These are phyloP conservation scores for Exophiala oligosperma DNA, from an alignment of 2,329 filamentous ascomycete genomes.

Conservation along the genomic window DNA sequence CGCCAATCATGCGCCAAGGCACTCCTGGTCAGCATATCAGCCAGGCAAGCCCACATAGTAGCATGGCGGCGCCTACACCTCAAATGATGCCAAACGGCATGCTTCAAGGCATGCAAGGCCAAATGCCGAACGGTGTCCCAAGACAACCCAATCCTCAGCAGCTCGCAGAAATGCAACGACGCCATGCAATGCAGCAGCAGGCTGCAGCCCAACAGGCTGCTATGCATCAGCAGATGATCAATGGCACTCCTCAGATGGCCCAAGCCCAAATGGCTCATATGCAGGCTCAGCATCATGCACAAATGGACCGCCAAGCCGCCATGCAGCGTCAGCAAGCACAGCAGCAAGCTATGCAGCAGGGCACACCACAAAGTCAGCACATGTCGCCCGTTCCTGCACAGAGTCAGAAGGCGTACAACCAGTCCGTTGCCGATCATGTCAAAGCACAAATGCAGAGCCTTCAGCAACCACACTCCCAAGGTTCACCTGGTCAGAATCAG, in stretches of 20 bases:
- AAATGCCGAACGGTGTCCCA: slow-evolving; percentile 40
- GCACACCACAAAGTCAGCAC: slow-evolving; percentile 28
- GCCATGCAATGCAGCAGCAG: slow-evolving; percentile 48
- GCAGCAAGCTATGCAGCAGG: slow-evolving; percentile 32
- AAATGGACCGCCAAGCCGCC: slow-evolving; percentile 32
- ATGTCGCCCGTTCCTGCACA: slow-evolving; percentile 32
- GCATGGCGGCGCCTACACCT: slow-evolving; percentile 45
- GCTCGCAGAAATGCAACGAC: slow-evolving; percentile 41
- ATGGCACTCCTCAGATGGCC: slow-evolving; percentile 34
- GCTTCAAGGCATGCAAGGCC: slow-evolving; percentile 43
- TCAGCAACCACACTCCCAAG: slow-evolving; percentile 19
- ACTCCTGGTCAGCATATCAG: slow-evolving; percentile 48
- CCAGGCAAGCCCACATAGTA: slow-evolving; percentile 46
- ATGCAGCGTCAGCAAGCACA: slow-evolving; percentile 35
- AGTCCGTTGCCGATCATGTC: slow-evolving; percentile 22
- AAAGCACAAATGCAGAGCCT: slow-evolving; percentile 27
- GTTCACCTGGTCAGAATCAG: slow-evolving; percentile 25
- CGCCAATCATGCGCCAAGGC: slow-evolving; percentile 48
- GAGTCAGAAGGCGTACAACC: slow-evolving; percentile 23
- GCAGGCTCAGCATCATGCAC: slow-evolving; percentile 28
- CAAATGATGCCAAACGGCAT: slow-evolving; percentile 45
- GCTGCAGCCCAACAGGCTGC: slow-evolving; percentile 36
- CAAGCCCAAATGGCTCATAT: slow-evolving; percentile 32
- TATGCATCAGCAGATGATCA: slow-evolving; percentile 40
- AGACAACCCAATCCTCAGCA: slow-evolving; percentile 41